Percentiles rank a stretch among this genome's conserved stretches.
Evolutionary conservation across 2,329 filamentous ascomycete genomes (phyloP).

Genomic region (Cytospora leucostoma): DNA sequence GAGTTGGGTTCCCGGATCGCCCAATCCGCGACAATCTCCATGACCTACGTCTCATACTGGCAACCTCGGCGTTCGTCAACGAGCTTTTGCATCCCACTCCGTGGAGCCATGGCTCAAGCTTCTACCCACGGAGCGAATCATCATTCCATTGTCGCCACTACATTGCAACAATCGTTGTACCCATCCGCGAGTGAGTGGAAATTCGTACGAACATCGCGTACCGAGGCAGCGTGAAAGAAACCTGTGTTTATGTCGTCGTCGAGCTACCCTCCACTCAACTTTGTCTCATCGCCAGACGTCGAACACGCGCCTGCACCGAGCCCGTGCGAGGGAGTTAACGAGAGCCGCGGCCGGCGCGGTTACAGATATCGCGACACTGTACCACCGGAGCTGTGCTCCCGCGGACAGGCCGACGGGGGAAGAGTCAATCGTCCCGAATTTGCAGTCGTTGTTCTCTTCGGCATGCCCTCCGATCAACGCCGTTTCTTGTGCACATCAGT

Average conservation of each 20-base stretch:
- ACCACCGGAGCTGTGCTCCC: background rate
- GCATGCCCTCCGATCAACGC: background rate
- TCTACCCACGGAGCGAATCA: background rate
- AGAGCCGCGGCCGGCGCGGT: background rate
- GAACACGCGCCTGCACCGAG: background rate
- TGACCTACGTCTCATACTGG: constrained; percentile 16
- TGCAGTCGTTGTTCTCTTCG: background rate
- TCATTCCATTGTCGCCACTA: background rate
- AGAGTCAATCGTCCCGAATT: background rate
- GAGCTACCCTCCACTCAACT: background rate
- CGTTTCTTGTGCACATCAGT: background rate
- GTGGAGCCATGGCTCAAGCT: constrained; percentile 4
- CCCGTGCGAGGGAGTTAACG: background rate
- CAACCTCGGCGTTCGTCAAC: constrained; percentile 3
- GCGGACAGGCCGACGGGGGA: background rate
- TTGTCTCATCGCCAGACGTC: background rate
- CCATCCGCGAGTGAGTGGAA: background rate
- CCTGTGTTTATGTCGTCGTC: background rate
- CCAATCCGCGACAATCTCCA: constrained; percentile 22
- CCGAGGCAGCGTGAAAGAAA: background rate
- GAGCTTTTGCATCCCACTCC: constrained; percentile 4
- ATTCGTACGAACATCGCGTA: background rate
- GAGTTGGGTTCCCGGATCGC: constrained; percentile 16
- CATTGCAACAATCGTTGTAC: background rate
- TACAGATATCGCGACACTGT: background rate